A percentile compares a stretch with the other conserved stretches of the same genome.
phyloP scores from a whole-genome alignment of 345 rosid genomes.

The Brassica nigra region DNA sequence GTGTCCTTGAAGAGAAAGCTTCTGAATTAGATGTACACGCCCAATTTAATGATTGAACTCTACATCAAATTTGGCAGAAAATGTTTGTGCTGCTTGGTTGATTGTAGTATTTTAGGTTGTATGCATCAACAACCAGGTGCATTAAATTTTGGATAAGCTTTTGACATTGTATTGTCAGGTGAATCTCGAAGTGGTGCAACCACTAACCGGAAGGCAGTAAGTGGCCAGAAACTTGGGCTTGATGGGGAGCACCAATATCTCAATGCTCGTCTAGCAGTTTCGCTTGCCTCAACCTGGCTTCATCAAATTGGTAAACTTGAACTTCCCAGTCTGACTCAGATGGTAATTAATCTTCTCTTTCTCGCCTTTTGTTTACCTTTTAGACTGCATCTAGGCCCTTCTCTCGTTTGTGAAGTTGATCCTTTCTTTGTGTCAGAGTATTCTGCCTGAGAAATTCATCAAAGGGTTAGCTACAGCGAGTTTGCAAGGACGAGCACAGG shows the following conservation, averaged over 20 bases:
- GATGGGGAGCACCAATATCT: conserved; percentile 92
- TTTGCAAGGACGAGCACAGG: conserved; percentile 94
- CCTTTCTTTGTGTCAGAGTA: conserved; percentile 45
- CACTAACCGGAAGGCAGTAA: conserved; percentile 60
- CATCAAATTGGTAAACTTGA: conserved; percentile 70
- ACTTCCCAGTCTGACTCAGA: conserved; percentile 49
- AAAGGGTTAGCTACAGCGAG: conserved; percentile 79
- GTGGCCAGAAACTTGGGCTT: conserved; percentile 78
- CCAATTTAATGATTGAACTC: conserved; percentile 34
- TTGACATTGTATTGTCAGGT: conserved; percentile 54
- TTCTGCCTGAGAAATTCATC: conserved; percentile 75
- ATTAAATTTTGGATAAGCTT: conserved; percentile 6
- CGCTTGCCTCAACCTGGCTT: conserved; percentile 80
- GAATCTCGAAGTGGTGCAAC: conserved; percentile 65
- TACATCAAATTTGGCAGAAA: not conserved
- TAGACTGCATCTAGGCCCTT: not conserved
- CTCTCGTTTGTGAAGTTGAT: not conserved
- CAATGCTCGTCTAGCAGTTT: conserved; percentile 89
- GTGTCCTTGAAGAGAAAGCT: conserved; percentile 82
- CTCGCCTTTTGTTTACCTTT: conserved; percentile 2
- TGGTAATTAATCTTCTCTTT: conserved; percentile 42
- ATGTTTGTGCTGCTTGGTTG: conserved; percentile 11
- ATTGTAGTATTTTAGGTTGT: not conserved
- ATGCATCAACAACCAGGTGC: not conserved
- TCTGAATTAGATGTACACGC: conserved; percentile 58